Base-by-base conservation (phyloP, 2,329 filamentous ascomycete genomes). In the Coniochaeta pulveracea region DNA sequence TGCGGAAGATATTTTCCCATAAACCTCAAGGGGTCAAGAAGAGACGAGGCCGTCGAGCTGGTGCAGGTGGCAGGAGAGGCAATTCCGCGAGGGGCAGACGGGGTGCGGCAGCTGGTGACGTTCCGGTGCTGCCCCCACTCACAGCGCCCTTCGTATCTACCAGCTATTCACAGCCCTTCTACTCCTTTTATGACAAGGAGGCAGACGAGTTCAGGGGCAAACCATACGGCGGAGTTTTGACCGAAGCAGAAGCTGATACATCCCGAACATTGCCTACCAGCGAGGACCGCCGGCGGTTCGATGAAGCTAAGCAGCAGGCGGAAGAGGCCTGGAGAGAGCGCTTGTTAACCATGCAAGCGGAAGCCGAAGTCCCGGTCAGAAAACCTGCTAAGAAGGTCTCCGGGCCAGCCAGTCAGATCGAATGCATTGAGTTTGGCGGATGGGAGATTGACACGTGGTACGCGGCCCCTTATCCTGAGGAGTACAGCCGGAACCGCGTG, bases 361-460 rank as follows among this genome's bases (percentile, higher is more conserved):
- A 74, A 39, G 60, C 64, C n/a, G 75, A 76, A 27, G 63, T 69
- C 11, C 72, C 74, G 10, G 58, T 68, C 15, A 79, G 76, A 47
- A 4, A 9, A 14, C 10, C 18, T 23, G n/a, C 18, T 7, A 80
- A 76, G 49, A 94, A 94, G 50, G 64, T 80, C 4, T 76, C 77
- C n/a, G 85, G 84, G 0, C 85, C 85, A 18, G 84, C 85, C 4
- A 96, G 88, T 55, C 91, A 95, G 58, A 96, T 98, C 54, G 93
- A 96, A 56, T 95, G 88, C 58, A 94, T 98, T 60, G 91, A 94
- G 48, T 96, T 98, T 59, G 91, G 91, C 28, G 85, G 86, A 33
- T 93, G 82, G 69, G 91, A 98, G 56, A 98, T 98, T 46, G 91
- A 98, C 53, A 98, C 91, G 3, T 96, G 91, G 88, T 95, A 98